phyloP scores from a whole-genome alignment of 805 yeast species.

The Candida silvicultrix region DNA sequence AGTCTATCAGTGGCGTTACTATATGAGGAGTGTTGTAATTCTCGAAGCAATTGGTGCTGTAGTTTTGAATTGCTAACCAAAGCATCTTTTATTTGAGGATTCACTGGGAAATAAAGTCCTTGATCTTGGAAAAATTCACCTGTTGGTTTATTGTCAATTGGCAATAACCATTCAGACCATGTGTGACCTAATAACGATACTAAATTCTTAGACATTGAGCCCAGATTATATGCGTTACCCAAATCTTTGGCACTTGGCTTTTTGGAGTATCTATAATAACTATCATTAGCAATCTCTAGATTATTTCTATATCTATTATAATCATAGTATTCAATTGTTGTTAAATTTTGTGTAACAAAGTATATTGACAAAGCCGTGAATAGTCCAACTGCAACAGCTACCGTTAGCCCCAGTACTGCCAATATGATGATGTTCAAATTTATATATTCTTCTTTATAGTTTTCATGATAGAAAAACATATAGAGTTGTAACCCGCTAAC shows the following conservation, averaged over 20 bases:
- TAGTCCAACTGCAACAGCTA: conserved; percentile 49
- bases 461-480: conserved; percentile 37
- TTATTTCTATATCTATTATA: conserved; percentile 39
- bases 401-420: conserved; percentile 44
- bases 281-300: conserved; percentile 27
- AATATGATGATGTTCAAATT: conserved; percentile 57
- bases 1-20: neutral
- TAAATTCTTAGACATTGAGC: conserved; percentile 54
- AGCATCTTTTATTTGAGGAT: conserved; percentile 35
- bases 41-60: conserved; percentile 29
- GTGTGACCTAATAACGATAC: conserved; percentile 62
- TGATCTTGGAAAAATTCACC: conserved; percentile 27
- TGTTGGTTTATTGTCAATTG: conserved; percentile 30
- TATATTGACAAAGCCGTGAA: conserved; percentile 56
- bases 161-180: conserved; percentile 68
- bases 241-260: conserved; percentile 36
- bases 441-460: conserved; percentile 35
- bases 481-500: conserved; percentile 38
- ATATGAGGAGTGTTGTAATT: neutral
- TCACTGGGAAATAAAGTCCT: conserved; percentile 49
- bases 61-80: conserved; percentile 34
- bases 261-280: conserved; percentile 31
- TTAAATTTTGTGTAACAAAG: conserved; percentile 55
- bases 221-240: conserved; percentile 77
- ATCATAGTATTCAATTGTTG: conserved; percentile 78